Percentiles rank a stretch among this genome's conserved stretches.
Conservation (phyloP, 1,284 basidiomycete genomes). For the Trametes sp. region DNA sequence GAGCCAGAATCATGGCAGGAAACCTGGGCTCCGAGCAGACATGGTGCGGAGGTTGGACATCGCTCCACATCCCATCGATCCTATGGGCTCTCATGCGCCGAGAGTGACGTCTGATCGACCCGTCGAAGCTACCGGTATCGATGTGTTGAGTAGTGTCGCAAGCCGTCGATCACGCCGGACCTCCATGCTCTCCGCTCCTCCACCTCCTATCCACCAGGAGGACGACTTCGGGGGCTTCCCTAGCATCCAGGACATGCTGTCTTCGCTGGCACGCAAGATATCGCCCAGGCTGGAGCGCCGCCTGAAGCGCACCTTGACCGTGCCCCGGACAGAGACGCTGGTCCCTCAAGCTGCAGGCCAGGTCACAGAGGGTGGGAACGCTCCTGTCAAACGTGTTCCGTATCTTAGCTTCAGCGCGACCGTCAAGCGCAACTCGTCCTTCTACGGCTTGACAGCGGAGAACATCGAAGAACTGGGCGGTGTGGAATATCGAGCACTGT, state of each 20-base stretch:
- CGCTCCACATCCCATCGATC: slow-evolving; percentile 77
- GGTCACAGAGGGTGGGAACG: slow-evolving; percentile 33
- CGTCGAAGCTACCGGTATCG: slow-evolving; percentile 9
- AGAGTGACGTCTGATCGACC: slow-evolving; percentile 8
- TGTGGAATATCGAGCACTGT: slow-evolving; percentile 92
- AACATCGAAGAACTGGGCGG: slow-evolving; percentile 94
- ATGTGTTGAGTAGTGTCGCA: slow-evolving; percentile 7
- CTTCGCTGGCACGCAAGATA: slow-evolving; percentile 53
- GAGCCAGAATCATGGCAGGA: slow-evolving; percentile 6
- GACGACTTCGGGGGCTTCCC: slow-evolving; percentile 85
- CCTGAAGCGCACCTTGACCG: slow-evolving; percentile 71
- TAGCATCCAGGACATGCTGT: slow-evolving; percentile 71
- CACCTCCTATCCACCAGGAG: slow-evolving; percentile 1
- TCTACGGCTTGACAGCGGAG: slow-evolving; percentile 80
- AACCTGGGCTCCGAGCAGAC: slow-evolving; percentile 56
- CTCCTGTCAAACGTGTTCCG: slow-evolving; percentile 64
- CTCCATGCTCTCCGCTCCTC: neutral
- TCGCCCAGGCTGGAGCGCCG: slow-evolving; percentile 65
- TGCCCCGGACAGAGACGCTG: slow-evolving; percentile 77
- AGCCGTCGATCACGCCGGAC: slow-evolving; percentile 24
- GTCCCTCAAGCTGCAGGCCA: slow-evolving; percentile 44
- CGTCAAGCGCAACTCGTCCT: slow-evolving; percentile 90
- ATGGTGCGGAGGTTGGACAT: slow-evolving; percentile 86
- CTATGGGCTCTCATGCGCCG: slow-evolving; percentile 47
- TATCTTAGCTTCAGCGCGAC: slow-evolving; percentile 89